phyloP scores from a whole-genome alignment of 2,329 filamentous ascomycete species.

The Neonectria faginata region DNA sequence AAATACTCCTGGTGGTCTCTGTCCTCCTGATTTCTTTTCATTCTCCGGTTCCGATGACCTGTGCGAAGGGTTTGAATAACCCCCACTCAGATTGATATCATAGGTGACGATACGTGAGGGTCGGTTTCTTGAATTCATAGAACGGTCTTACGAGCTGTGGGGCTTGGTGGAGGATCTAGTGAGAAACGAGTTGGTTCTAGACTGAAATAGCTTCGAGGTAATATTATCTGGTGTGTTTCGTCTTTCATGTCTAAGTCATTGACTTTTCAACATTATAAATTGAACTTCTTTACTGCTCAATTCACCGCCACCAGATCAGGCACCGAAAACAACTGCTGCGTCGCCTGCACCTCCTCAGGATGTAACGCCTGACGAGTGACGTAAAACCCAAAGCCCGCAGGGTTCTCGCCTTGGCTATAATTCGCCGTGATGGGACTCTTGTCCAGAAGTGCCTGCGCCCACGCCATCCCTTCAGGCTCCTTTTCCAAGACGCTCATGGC shows the following conservation, averaged over 20 bases:
- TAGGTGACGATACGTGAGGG: neutral
- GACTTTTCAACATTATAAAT: no score
- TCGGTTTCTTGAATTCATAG: no score
- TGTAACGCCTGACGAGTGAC: constrained; percentile 21
- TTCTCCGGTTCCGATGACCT: neutral
- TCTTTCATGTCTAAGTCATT: neutral
- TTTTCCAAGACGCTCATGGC: constrained; percentile 26
- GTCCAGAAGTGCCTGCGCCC: constrained; percentile 16
- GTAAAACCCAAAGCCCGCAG: constrained; percentile 31
- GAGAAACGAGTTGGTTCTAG: no score
- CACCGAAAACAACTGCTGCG: constrained; percentile 19
- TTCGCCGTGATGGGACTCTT: constrained; percentile 25
- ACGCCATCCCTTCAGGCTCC: constrained; percentile 2
- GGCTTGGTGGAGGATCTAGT: no score
- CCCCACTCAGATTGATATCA: neutral
- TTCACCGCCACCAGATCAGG: neutral
- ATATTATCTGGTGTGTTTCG: neutral
- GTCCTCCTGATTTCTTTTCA: constrained; percentile 12
- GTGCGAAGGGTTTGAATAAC: neutral
- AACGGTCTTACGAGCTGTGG: no score
- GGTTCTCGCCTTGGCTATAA: constrained; percentile 24
- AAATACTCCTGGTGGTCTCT: neutral
- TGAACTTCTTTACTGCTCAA: neutral
- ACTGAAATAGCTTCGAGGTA: neutral
- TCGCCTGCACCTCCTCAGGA: constrained; percentile 20